Base-by-base conservation (phyloP, 2,329 filamentous ascomycete species). In the Pseudocercospora vitis region DNA sequence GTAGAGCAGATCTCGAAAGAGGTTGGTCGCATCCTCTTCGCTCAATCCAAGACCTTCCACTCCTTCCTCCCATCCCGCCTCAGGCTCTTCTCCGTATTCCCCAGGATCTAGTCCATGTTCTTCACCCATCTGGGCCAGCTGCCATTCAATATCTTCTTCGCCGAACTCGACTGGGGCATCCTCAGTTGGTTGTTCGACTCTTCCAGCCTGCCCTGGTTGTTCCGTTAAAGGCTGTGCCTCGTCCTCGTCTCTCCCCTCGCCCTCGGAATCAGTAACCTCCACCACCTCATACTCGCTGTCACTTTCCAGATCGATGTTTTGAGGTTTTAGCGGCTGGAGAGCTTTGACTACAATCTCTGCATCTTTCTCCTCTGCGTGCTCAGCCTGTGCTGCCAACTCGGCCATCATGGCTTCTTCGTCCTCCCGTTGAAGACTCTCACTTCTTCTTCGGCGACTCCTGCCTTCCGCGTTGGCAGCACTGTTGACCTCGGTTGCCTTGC, bases 141-240 rank as follows among this genome's bases (percentile, higher is more conserved):
- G 94, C 68, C 86, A 91, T 29, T 89, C 91, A 63, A 99, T 95
- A 66, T 99, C 94, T 49, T 91, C 92, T 70, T 97, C 94, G 52
- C 88, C 89, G 65, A 96, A 95, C 65, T 96, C 92, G 6, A 94
- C 74, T 0, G 78, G 74, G 40, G 74, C 72, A 9, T 79, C 73
- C 7, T 73, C 73, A 7, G 61, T 11, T 59, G 64, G 7, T 77
- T 31, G 23, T 5, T 94, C 89, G 6, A 89, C 72, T 1, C 68
- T 71, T 49, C 46, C 48, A 7, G 19, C 16, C 28, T 50, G 75
- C 73, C 18, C 73, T 69, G 48, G 83, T 81, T 24, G 81, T 18
- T 52, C 53, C 23, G 21, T 42, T 19, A 40, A 28, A 40, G 19
- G 4, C 29, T 50, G 29, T 5, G 92, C 91, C 64, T 95, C 90